Conservation (phyloP, 2,329 filamentous ascomycete species). For the Colletotrichum echinochloae region DNA sequence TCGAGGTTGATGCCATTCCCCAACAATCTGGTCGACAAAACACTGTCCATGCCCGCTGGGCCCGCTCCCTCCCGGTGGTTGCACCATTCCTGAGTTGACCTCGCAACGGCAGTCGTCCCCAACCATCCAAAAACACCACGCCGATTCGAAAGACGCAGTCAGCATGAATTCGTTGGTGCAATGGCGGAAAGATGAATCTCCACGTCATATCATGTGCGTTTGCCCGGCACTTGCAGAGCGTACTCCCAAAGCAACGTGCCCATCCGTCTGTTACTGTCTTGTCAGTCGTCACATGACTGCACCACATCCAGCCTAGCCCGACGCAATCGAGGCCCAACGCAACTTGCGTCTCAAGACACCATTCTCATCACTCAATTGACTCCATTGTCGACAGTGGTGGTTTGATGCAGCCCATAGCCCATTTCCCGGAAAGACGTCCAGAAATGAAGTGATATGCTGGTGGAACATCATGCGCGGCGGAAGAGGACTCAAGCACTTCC, state of each 20-base stretch:
- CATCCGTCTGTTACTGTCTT: background rate
- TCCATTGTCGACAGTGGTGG: background rate
- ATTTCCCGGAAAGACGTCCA: background rate
- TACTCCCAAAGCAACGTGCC: slow-evolving; percentile 4
- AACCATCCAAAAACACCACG: background rate
- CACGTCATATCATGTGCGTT: background rate
- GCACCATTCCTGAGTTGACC: background rate
- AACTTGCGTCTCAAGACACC: slow-evolving; percentile 16
- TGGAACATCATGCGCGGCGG: background rate
- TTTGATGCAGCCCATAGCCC: background rate
- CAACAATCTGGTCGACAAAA: background rate
- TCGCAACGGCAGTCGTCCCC: background rate
- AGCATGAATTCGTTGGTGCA: background rate
- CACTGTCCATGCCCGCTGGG: background rate
- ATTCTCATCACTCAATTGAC: slow-evolving; percentile 4
- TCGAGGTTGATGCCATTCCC: slow-evolving; percentile 27
- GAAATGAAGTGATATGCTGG: background rate
- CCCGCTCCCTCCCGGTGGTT: background rate
- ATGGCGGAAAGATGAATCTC: background rate
- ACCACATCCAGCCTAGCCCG: slow-evolving; percentile 11
- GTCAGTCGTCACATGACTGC: slow-evolving; percentile 30
- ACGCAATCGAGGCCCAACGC: slow-evolving; percentile 16
- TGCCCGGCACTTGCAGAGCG: slow-evolving; percentile 20
- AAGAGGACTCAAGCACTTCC: too few relatives aligned
- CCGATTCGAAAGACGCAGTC: background rate